Evolutionary conservation across 768 basidiomycete species (phyloP).

Genomic region (Panaeolus cyanescens): DNA sequence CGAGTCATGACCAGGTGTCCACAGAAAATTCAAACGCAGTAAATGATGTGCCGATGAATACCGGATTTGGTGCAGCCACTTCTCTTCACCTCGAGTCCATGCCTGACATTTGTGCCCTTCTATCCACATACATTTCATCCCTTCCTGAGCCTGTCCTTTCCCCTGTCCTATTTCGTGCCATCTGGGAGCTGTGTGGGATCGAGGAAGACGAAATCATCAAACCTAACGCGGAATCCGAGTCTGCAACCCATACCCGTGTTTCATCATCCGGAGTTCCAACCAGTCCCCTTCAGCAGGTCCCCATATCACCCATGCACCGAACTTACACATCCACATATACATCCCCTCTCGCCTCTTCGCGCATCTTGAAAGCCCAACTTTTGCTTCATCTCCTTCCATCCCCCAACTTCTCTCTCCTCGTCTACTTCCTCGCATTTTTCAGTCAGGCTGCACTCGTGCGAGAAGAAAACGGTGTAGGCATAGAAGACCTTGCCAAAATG

Average conservation of each 20-base stretch:
- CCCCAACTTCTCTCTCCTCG: conserved; percentile 40
- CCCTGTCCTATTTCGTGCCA: conserved; percentile 27
- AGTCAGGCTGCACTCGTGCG: conserved; percentile 37
- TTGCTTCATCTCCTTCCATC: conserved; percentile 45
- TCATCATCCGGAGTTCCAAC: not conserved
- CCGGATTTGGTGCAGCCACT: conserved; percentile 27
- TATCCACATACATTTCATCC: conserved; percentile 40
- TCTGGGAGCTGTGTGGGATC: conserved; percentile 34
- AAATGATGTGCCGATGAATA: not conserved
- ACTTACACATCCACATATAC: conserved; percentile 3
- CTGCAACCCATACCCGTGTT: not conserved
- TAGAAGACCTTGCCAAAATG: conserved; percentile 32
- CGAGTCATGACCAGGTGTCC: too few relatives aligned
- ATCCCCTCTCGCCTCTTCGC: conserved; percentile 4
- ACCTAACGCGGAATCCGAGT: not conserved
- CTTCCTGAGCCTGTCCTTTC: conserved; percentile 42
- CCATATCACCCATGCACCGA: conserved; percentile 1
- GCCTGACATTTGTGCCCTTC: conserved; percentile 40
- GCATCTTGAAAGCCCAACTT: conserved; percentile 32
- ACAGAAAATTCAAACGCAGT: too few relatives aligned
- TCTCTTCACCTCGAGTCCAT: conserved; percentile 37
- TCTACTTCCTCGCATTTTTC: conserved; percentile 49
- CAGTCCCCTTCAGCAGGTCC: not conserved
- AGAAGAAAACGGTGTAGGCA: conserved; percentile 34
- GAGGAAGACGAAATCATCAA: not conserved